A percentile compares a stretch with the other conserved stretches of the same genome.
These are phyloP conservation scores for Arabis alpina DNA, from an alignment of 345 rosid species.

Conservation along the genomic window DNA sequence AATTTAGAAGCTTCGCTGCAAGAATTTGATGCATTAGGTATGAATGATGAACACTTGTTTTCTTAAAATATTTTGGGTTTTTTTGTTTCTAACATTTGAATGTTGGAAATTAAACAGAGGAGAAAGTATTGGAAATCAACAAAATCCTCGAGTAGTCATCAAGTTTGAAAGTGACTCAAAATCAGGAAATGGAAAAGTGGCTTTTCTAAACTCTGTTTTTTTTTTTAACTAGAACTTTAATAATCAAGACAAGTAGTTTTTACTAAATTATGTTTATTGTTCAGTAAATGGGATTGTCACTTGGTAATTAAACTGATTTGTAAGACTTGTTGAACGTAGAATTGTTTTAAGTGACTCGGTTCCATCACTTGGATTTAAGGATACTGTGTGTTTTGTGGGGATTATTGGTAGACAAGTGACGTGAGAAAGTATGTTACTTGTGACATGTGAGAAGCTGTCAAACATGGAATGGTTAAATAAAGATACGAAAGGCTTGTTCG, in stretches of 20 bases:
- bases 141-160: not conserved
- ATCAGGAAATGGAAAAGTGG: not conserved
- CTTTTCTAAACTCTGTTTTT: slow-evolving; percentile 1
- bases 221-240: not conserved
- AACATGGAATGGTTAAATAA: no score
- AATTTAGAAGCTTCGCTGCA: not conserved
- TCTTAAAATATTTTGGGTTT: not conserved
- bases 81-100: not conserved
- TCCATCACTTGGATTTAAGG: no score
- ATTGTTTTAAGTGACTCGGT: no score
- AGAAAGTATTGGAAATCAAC: not conserved
- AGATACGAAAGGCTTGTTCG: no score
- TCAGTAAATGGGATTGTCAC: no score
- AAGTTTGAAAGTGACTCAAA: not conserved
- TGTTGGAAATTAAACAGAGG: not conserved
- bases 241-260: not conserved
- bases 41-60: slow-evolving; percentile 10
- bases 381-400: no score
- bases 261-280: not conserved
- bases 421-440: no score
- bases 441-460: no score
- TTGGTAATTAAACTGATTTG: no score
- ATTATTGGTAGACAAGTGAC: no score
- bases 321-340: no score
- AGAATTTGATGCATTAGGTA: slow-evolving; percentile 22